These are phyloP conservation scores for Colletotrichum gigasporum DNA, from an alignment of 2,329 filamentous ascomycete species.

Conservation along the genomic window DNA sequence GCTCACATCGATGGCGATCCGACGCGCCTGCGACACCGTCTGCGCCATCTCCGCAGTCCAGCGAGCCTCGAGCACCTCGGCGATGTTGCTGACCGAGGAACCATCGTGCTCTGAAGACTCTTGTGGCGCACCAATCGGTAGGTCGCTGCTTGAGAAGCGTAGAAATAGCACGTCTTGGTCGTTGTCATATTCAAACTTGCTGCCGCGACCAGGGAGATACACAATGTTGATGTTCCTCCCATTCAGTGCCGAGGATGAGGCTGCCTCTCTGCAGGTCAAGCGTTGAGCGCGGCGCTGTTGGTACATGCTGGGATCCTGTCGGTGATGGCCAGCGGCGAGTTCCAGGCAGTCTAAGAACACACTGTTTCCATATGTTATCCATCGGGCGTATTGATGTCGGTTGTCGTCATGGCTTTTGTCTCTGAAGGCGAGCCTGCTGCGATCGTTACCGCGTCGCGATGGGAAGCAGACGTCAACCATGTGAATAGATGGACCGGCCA, in stretches of 20 bases:
- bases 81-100: constrained; percentile 1
- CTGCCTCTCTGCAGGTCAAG: constrained; percentile 26
- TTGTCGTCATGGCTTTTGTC: too few relatives aligned
- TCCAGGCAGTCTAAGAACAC: constrained; percentile 9
- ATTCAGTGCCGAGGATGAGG: neutral
- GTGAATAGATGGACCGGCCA: constrained; percentile 35
- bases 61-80: constrained; percentile 36
- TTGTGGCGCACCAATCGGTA: neutral
- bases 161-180: constrained; percentile 39
- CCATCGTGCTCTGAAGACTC: neutral
- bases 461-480: constrained; percentile 40
- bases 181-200: constrained; percentile 35
- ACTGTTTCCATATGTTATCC: neutral
- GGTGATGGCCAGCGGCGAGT: neutral
- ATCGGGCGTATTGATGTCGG: neutral
- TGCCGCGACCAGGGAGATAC: constrained; percentile 36
- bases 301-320: constrained; percentile 8
- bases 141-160: constrained; percentile 34
- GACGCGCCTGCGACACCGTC: constrained; percentile 36
- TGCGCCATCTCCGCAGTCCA: constrained; percentile 40
- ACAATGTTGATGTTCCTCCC: constrained; percentile 34
- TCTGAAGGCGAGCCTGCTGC: neutral
- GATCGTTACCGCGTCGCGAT: constrained; percentile 25
- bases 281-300: constrained; percentile 13
- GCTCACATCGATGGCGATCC: constrained; percentile 39